Conservation (phyloP, 2,329 filamentous ascomycete species). For the Claviceps pazoutovae region DNA sequence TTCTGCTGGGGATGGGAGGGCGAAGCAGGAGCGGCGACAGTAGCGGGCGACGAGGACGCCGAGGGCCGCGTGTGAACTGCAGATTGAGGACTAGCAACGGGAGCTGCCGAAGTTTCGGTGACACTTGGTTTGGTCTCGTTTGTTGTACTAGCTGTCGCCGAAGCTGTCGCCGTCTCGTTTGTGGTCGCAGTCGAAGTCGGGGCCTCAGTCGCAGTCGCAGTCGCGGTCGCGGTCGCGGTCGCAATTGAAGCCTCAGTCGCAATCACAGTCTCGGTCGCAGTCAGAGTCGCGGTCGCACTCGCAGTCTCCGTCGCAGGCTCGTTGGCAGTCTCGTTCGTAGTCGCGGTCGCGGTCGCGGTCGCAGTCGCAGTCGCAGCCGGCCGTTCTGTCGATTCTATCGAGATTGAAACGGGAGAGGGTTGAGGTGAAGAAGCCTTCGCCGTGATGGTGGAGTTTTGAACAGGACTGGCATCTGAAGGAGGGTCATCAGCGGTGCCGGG, state of each 20-base stretch:
- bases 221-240: background rate
- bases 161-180: background rate
- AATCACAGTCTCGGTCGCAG: background rate
- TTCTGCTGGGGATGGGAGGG: conserved; percentile 15
- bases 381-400: background rate
- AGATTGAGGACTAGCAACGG: conserved; percentile 1
- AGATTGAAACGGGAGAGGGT: conserved; percentile 1
- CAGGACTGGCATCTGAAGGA: conserved; percentile 1
- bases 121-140: background rate
- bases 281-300: background rate
- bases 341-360: background rate
- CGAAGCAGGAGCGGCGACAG: conserved; percentile 6
- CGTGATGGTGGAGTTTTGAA: conserved; percentile 1
- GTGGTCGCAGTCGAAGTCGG: background rate
- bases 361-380: background rate
- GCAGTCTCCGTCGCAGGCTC: background rate
- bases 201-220: background rate
- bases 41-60: conserved; percentile 7
- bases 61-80: conserved; percentile 2
- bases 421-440: conserved; percentile 2
- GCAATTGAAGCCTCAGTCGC: background rate
- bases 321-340: background rate
- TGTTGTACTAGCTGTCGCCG: background rate
- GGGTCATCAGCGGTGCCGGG: conserved; percentile 7
- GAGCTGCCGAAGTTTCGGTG: background rate